Percentiles rank a stretch among this genome's conserved stretches.
Conservation (phyloP, 257 asterid species). For the Plantago elongata region DNA sequence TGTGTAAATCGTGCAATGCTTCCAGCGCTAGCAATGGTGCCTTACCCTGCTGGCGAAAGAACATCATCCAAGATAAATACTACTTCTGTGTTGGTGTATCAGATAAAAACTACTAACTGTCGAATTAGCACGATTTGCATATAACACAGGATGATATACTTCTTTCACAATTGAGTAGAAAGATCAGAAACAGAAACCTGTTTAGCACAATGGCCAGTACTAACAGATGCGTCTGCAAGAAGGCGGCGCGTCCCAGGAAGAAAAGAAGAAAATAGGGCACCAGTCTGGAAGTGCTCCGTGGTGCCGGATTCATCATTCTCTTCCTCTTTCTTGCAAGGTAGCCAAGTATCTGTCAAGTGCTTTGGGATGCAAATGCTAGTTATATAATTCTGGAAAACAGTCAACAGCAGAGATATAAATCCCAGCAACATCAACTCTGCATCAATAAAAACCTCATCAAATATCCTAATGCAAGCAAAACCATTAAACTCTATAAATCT, state of each 20-base stretch:
- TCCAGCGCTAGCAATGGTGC: conserved; percentile 49
- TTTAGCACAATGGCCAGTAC: conserved; percentile 28
- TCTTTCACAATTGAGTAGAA: no score
- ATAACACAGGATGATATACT: neutral
- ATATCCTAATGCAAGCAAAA: neutral
- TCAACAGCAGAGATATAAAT: conserved; percentile 59
- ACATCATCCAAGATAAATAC: neutral
- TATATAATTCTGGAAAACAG: conserved; percentile 40
- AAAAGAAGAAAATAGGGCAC: neutral
- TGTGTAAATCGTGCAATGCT: conserved; percentile 74
- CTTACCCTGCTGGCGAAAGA: neutral
- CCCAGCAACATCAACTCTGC: conserved; percentile 81
- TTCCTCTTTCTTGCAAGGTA: conserved; percentile 46
- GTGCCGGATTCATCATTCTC: neutral
- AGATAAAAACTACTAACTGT: no score
- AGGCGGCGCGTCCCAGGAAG: conserved; percentile 14
- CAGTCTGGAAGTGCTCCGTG: neutral
- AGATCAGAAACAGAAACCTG: conserved; percentile 17
- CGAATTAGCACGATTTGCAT: neutral
- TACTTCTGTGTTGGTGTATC: neutral
- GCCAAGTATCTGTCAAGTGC: conserved; percentile 43
- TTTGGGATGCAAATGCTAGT: conserved; percentile 44
- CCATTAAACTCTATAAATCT: neutral
- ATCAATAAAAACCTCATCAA: conserved; percentile 5
- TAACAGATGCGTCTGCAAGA: conserved; percentile 4